phyloP scores from a whole-genome alignment of 148 eudicot species.

The Gaultheria prostrata region DNA sequence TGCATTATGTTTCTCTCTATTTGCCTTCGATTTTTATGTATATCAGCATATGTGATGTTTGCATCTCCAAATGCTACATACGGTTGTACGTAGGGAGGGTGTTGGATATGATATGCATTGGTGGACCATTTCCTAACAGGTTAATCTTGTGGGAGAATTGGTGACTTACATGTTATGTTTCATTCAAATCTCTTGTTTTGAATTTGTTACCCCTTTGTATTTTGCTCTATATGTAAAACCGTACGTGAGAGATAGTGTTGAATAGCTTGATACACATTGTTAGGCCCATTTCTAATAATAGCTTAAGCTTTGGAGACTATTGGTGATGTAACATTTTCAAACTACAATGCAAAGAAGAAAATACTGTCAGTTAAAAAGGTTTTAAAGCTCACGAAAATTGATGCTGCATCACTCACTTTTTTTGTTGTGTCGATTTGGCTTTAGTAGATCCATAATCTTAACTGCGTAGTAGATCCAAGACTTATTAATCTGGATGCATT shows the following conservation, averaged over 20 bases:
- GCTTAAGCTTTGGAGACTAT: not conserved
- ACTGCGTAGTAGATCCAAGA: not conserved
- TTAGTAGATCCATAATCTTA: not conserved
- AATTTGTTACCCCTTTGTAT: not conserved
- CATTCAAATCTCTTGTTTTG: not conserved
- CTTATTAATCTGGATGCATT: not conserved
- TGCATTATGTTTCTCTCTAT: not conserved
- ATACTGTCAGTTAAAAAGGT: not conserved
- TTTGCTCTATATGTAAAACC: not conserved
- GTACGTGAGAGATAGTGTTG: not conserved
- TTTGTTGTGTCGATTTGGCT: not conserved
- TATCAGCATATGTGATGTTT: not conserved
- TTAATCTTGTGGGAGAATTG: not conserved
- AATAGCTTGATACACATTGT: not conserved
- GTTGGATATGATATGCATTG: not conserved
- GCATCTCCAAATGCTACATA: not conserved
- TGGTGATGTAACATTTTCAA: not conserved
- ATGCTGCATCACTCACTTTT: not conserved
- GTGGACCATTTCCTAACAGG: not conserved
- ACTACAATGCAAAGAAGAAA: not conserved
- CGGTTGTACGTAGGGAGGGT: not conserved
- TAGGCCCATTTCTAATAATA: not conserved
- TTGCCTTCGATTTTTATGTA: not conserved
- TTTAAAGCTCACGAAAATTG: not conserved
- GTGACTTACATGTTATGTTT: not conserved